Conservation (phyloP, 2,329 filamentous ascomycete genomes). For the Fusarium paranaense region DNA sequence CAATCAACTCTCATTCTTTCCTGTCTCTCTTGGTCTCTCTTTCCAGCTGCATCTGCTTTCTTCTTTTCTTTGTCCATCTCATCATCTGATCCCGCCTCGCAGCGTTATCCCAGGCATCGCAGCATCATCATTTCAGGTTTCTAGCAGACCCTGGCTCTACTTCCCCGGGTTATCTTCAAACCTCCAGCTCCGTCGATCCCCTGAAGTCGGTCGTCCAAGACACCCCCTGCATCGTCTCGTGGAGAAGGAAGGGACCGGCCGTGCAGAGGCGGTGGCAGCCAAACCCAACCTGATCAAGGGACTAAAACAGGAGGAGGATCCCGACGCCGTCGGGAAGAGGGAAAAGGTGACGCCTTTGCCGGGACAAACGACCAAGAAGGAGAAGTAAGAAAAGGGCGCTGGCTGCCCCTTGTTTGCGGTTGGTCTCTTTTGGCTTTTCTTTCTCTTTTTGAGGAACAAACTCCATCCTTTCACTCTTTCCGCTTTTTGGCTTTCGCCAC, state of each 20-base stretch:
- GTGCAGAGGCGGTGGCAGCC: conserved; percentile 40
- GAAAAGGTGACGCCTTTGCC: conserved; percentile 13
- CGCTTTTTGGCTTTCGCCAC: background rate
- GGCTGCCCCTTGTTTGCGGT: conserved; percentile 4
- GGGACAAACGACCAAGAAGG: conserved; percentile 1
- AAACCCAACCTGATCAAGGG: conserved; percentile 16
- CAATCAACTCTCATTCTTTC: conserved; percentile 4
- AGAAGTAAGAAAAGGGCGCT: conserved; percentile 13
- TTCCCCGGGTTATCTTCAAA: conserved; percentile 34
- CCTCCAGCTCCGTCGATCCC: background rate
- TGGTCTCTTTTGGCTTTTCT: background rate
- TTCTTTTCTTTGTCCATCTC: background rate
- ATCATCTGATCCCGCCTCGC: conserved; percentile 8
- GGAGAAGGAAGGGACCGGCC: conserved; percentile 12
- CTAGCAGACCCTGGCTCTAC: background rate
- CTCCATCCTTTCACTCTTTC: background rate
- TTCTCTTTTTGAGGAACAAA: background rate
- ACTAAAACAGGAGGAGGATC: conserved; percentile 7
- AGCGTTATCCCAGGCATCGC: background rate
- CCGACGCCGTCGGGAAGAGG: background rate
- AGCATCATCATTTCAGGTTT: background rate
- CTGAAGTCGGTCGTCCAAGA: conserved; percentile 4
- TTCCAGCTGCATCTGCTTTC: background rate
- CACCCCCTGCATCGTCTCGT: conserved; percentile 40
- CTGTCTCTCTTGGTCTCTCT: background rate